Evolutionary conservation across 352 stramenopile species (phyloP), one percentile per base, ranked within the genome.

Genomic region (Globisporangium mamillatum): DNA sequence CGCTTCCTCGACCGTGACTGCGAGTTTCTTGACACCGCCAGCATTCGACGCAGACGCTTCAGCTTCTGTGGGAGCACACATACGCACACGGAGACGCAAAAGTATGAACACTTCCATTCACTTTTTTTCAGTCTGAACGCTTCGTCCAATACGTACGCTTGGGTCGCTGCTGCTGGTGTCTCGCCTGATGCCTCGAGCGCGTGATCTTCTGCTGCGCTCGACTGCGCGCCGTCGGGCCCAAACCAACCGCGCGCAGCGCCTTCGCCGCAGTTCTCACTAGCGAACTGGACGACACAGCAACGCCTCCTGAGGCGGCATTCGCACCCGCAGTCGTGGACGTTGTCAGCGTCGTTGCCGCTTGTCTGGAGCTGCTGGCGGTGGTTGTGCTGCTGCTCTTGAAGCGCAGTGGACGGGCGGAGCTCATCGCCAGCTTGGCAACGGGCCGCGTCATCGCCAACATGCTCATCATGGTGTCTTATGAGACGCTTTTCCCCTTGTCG

Each of bases 171-270:
- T 75, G 41, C 32, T 53, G 63, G 36, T 46, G 48, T 25, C n/a
- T 38, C 32, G 60, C 32, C 9, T 29, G n/a, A 44, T 61, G 38
- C 32, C 56, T 61, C 29, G 29, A 65, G 29, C 67, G 67, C 61
- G 53, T 54, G 34, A 72, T 63, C 67, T 72, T 72, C 52, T 72
- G 71, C 36, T 77, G 74, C n/a, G 60, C 41, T 20, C 64, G 41
- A 34, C 74, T 60, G 14, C 71, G 74, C 63, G 73, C 50, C 53
- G 74, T 67, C 6, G 74, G 74, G 29, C 66, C 66, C 8, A 71
- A 27, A 41, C 75, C 71, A 55, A 72, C 54, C 46, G 68, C 54
- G 20, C 74, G 57, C 74, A 74, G 41, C n/a, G 66, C 66, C 22
- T 71, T 66, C 71, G 69, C 66, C 63, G 71, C 66, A 63, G 68